These are phyloP conservation scores for Pluteus cervinus DNA, from an alignment of 768 basidiomycete species.

Conservation along the genomic window DNA sequence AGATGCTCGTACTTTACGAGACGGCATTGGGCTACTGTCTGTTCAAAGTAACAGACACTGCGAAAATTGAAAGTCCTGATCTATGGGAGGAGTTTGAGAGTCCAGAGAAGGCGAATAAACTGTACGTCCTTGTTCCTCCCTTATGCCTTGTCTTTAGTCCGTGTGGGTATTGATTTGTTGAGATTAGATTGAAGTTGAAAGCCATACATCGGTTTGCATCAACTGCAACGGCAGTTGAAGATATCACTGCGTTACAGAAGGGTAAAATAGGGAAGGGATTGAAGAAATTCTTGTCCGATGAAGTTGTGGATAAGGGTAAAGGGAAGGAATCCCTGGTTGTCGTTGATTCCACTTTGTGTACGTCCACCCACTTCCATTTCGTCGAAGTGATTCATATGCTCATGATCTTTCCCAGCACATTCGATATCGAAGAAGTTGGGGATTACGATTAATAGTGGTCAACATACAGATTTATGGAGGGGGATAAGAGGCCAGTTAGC, in stretches of 20 bases:
- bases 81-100: conserved; percentile 91
- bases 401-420: conserved; percentile 40
- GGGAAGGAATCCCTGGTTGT: conserved; percentile 81
- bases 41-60: conserved; percentile 89
- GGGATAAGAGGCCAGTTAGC: conserved; percentile 90
- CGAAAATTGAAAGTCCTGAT: conserved; percentile 81
- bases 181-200: conserved; percentile 82
- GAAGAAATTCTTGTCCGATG: conserved; percentile 88
- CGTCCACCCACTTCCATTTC: conserved; percentile 20
- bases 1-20: conserved; percentile 96
- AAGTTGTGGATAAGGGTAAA: conserved; percentile 86
- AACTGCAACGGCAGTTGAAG: conserved; percentile 95
- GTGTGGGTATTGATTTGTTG: neutral
- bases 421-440: conserved; percentile 92
- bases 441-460: conserved; percentile 71
- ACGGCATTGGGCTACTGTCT: conserved; percentile 95
- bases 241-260: conserved; percentile 86
- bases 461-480: conserved; percentile 82
- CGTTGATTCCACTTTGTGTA: conserved; percentile 87
- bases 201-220: conserved; percentile 95
- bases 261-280: conserved; percentile 91
- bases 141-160: conserved; percentile 8
- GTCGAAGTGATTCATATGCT: neutral
- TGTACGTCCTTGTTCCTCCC: conserved; percentile 48
- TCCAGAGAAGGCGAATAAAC: conserved; percentile 85